A percentile compares a stretch with the other conserved stretches of the same genome.
These are phyloP conservation scores for Microascus cirrosus DNA, from an alignment of 2,329 filamentous ascomycete species.

Conservation along the genomic window DNA sequence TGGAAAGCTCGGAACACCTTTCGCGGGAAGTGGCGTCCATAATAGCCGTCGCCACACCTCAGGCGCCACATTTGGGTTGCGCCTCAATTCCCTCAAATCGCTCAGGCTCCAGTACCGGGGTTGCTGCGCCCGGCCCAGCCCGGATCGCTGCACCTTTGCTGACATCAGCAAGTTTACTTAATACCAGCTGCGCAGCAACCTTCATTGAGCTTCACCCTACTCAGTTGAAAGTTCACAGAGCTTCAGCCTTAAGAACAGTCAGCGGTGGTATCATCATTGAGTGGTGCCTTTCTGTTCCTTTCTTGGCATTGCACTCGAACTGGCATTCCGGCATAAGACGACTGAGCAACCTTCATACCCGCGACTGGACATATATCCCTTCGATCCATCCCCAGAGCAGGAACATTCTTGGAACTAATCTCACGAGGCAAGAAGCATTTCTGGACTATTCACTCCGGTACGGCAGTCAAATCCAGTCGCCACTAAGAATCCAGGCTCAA, in stretches of 20 bases:
- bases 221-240: not conserved
- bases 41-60: not conserved
- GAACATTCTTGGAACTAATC: not conserved
- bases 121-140: not conserved
- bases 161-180: not conserved
- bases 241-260: not conserved
- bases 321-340: not conserved
- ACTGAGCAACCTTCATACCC: not conserved
- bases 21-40: not conserved
- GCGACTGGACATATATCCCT: no score
- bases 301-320: not conserved
- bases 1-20: not conserved
- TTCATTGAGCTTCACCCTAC: not conserved
- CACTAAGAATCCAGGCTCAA: not conserved
- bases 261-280: not conserved
- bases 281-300: not conserved
- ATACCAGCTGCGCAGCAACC: not conserved
- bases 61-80: not conserved
- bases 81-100: no score
- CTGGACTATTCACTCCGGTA: not conserved
- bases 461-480: not conserved
- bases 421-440: not conserved
- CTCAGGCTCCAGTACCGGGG: not conserved
- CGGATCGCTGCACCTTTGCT: not conserved
- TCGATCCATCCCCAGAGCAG: not conserved